Base-by-base conservation (phyloP, 2,329 filamentous ascomycete species). In the Bimuria novae-zelandiae region DNA sequence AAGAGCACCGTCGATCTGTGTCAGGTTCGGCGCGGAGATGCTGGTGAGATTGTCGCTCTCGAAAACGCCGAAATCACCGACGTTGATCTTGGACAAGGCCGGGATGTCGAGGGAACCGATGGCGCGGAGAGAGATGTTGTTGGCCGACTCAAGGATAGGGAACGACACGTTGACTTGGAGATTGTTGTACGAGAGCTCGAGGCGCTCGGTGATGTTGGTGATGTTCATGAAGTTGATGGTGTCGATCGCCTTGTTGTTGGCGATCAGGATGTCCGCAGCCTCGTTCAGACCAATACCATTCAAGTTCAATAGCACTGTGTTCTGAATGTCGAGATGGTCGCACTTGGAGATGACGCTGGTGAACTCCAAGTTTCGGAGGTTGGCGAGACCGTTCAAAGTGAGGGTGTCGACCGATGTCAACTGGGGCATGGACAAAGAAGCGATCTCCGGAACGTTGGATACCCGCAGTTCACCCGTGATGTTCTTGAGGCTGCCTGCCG, bases 151-250 rank as follows among this genome's bases (percentile, higher is more conserved):
- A 23, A 99, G 85, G 78, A 92, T 88, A 68, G 89, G 86, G 77
- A 99, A 87, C 53, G 81, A 82, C 62, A 95, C 80, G 56, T 82
- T 77, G 64, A 96, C 83, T 61, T 85, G 80, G 61, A 83, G 78
- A 70, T 88, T 88, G 81, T 99, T 99, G 80, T 88, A 86, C 65
- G 86, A 84, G 71, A 99, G 86, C 68, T 83, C 86, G 48, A 97
- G 79, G 41, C 81, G 75, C 51, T 83, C 80, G 61, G 83, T 88
- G 66, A 96, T 84, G 78, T 89, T 93, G 74, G 82, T 82, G 54
- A 97, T 82, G 72, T 89, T 84, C 75, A 92, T 89, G 71, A 36
- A 36, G 33, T 84, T 84, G 79, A 95, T 89, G 87, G 96, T 96
- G 83, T 61, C 61, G 77, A 99, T 88, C 74, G 89, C 81, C 72